Evolutionary conservation across 2,329 filamentous ascomycete genomes (phyloP), one percentile per base, ranked within the genome.

Genomic region (Colletotrichum karsti): DNA sequence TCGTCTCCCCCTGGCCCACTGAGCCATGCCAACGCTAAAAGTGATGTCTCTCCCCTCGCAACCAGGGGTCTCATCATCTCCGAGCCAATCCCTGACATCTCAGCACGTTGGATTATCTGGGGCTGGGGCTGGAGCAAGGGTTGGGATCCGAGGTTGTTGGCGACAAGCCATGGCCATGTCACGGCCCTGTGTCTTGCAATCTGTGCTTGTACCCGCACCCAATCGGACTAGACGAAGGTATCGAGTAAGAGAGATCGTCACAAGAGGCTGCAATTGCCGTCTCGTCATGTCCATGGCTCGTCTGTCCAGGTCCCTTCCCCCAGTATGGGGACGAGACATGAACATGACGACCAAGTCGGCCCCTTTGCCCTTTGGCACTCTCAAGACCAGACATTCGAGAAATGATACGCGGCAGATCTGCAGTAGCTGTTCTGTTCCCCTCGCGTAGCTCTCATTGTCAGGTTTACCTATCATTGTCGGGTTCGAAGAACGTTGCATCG

Each of bases 41-140:
- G 18, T 28, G 18, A 20, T 33, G 28, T 13, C 26, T 24, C 13
- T 24, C 28, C 46, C 33, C 15, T 41, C 7, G 33, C 18, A 37
- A 63, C 51, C 28, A 55, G n/a, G 61, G 67, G 60, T 50, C 33
- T 63, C 55, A 68, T 71, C 70, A 72, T 71, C 67, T 71, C 63
- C 60, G 67, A 66, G 54, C 67, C 60, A 65, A 69, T 65, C 66
- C 69, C 51, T 68, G 41, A 44, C 54, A 53, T 46, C 12, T 53
- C 46, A 59, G 61, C 61, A 67, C 50, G 67, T 68, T 57, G 59
- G 41, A 60, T 39, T 53, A 30, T 59, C 60, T 68, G 20, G 64
- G 53, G 58, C 66, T 59, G 12, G 37, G 54, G 26, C 54, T 37
- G 35, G 63, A 51, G 58, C 64, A 54, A 30, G 51, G 64, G 51